These are phyloP conservation scores for Coemansia sp. DNA, from an alignment of 192 early-diverging fungal genomes.

Conservation along the genomic window DNA sequence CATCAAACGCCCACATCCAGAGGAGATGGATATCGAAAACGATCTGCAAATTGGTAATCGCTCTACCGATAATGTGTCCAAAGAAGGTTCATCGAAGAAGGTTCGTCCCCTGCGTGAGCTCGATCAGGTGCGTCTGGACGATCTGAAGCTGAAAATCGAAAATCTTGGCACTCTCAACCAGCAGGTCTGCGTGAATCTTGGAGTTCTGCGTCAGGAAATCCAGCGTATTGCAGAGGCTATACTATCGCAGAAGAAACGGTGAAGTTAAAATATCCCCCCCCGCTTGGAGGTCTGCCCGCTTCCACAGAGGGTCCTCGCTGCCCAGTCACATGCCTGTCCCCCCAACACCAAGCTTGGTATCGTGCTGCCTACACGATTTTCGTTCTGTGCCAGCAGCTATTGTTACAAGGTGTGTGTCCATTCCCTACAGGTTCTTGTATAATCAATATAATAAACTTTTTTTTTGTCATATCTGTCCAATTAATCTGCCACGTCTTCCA, in stretches of 20 bases:
- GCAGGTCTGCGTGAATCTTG: constrained; percentile 44
- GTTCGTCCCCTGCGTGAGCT: constrained; percentile 41
- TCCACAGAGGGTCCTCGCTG: neutral
- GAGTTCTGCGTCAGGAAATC: constrained; percentile 41
- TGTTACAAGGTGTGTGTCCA: neutral
- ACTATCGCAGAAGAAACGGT: constrained; percentile 17
- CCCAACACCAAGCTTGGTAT: neutral
- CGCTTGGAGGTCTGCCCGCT: neutral
- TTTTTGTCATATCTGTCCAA: too few species aligned
- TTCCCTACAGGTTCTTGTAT: neutral
- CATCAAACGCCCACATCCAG: constrained; percentile 14
- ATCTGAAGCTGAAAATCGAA: constrained; percentile 37
- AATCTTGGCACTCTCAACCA: constrained; percentile 48
- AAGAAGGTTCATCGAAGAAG: constrained; percentile 5
- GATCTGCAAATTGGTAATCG: constrained; percentile 14
- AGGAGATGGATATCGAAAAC: constrained; percentile 8
- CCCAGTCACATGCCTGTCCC: neutral
- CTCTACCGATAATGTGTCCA: neutral
- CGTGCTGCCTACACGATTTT: neutral
- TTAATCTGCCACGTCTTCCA: too few species aligned
- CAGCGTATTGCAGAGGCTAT: constrained; percentile 32
- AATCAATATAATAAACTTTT: neutral
- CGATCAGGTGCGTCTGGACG: constrained; percentile 40
- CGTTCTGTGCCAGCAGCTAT: neutral
- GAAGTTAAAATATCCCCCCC: neutral